Base-by-base conservation (phyloP, 306 rosid species). In the Gleditsia sinensis region DNA sequence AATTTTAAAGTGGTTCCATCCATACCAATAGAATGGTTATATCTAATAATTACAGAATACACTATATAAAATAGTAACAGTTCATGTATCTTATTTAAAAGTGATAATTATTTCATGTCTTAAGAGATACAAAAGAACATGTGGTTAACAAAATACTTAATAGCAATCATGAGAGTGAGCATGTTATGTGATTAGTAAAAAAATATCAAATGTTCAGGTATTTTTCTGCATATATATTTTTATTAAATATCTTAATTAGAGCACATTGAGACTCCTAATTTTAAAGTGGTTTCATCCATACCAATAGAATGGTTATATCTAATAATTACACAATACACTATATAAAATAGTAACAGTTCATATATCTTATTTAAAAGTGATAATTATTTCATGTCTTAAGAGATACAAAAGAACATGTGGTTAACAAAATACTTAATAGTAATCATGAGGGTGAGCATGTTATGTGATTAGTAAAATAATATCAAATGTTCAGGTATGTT, bases 341-440 rank as follows among this genome's bases (percentile, higher is more conserved):
- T 11, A 5, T n/a, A 27, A 70, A 70, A 37, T 25, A 13, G 8
- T 12, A 40, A 42, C 54, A 39, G 32, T 12, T 3, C 3, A 23
- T 36, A 20, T 3, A 21, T 40, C 34, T 51, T 57, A 32, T 3
- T 9, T 36, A 28, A 43, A 55, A 71, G 46, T 72, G 20, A 30
- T 32, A 28, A 32, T 59, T 19, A 43, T 12, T 45, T 32, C 69
- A 7, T 72, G 69, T 59, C 77, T 72, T 72, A 58, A 72, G 30
- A 20, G 32, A 62, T 62, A 62, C 68, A 62, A 62, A 62, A 62
- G 68, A 16, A 5, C n/a, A n/a, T 37, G 2, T 19, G 33, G 50
- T 20, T 62, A 37, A 14, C 32, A 28, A 62, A 61, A 37, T 62
- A 62, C 68, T 36, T 19, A 37, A 37, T 7, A 5, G 11, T 25